A percentile compares a stretch with the other conserved stretches of the same genome.
Evolutionary conservation across 805 yeast genomes (phyloP).

Genomic region (Kazachstania psychrophila): DNA sequence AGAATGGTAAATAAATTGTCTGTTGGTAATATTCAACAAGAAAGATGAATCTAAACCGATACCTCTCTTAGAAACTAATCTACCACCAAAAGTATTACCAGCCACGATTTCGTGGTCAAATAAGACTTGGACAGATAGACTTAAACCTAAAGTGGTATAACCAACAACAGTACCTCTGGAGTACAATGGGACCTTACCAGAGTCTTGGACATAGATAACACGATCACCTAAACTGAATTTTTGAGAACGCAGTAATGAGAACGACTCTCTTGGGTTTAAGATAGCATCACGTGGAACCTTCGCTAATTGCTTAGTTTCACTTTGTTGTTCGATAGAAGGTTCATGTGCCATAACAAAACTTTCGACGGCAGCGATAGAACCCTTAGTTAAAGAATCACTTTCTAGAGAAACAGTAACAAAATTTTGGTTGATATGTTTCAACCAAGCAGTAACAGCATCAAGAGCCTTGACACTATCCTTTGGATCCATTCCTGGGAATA

Average conservation of each 20-base stretch:
- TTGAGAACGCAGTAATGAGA: constrained; percentile 64
- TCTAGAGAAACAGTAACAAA: constrained; percentile 63
- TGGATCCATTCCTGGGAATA: constrained; percentile 31
- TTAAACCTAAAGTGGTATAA: constrained; percentile 49
- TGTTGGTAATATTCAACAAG: constrained; percentile 65
- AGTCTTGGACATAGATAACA: constrained; percentile 70
- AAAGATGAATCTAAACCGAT: constrained; percentile 71
- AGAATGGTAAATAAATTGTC: constrained; percentile 70
- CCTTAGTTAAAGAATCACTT: constrained; percentile 65
- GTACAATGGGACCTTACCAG: constrained; percentile 83
- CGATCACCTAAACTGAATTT: constrained; percentile 81
- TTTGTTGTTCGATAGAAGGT: constrained; percentile 36
- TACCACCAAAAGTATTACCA: constrained; percentile 75
- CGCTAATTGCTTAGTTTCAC: constrained; percentile 48
- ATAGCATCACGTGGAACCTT: constrained; percentile 83
- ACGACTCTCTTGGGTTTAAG: constrained; percentile 64
- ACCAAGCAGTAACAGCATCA: constrained; percentile 30
- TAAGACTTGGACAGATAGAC: constrained; percentile 56
- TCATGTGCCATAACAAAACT: constrained; percentile 41
- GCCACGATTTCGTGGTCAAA: constrained; percentile 79
- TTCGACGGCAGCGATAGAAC: constrained; percentile 62
- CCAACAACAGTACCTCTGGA: constrained; percentile 86
- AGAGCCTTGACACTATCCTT: constrained; percentile 24
- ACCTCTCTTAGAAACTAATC: constrained; percentile 72
- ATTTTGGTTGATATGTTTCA: constrained; percentile 43